Evolutionary conservation across 345 rosid species (phyloP), one percentile per base, ranked within the genome.

Genomic region (Boechera retrofracta): DNA sequence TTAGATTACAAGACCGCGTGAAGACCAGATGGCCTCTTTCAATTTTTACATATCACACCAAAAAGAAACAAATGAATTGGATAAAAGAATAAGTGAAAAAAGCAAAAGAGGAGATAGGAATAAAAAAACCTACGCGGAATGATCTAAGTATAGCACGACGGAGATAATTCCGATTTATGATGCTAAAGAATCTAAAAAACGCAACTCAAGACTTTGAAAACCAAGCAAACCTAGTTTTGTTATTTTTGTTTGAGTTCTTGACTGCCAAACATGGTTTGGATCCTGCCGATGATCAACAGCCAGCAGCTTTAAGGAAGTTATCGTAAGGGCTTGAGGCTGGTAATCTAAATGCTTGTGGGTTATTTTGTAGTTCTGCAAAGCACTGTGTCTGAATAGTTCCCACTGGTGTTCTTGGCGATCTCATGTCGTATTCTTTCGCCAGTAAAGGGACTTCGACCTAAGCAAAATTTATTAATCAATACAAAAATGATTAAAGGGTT

Each of bases 381-480:
- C 83, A 80, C 18, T 54, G 75, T 62, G 82, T 67, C 75, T 79
- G 78, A 11, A 73, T 54, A n/a, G 58, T 77, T 45, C 80, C 73
- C 77, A 57, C 3, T 31, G 72, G 74, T 26, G 77, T 57, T 78
- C 74, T 72, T 66, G 82, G 76, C 7, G 79, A 80, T 51, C 6
- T 64, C 49, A 69, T 74, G 26, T 69, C 76, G 58, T 33, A 44
- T 18, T 79, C 82, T 38, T 63, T 74, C 24, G 82, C 85, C 9
- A 86, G 68, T 74, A 84, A 80, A 51, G 91, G 85, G 82, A 77
- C 83, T 64, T 85, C 88, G n/a, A 31, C 82, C 98, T 94, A 83
- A 85, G 73, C 36, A 59, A 45, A 26, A 13, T 72, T 36, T n/a
- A 26, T 35, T 12, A 32, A 10, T 51, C 64, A 21, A 26, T 26